Evolutionary conservation across 2,329 filamentous ascomycete species (phyloP).

Genomic region (Fusarium paranaense): DNA sequence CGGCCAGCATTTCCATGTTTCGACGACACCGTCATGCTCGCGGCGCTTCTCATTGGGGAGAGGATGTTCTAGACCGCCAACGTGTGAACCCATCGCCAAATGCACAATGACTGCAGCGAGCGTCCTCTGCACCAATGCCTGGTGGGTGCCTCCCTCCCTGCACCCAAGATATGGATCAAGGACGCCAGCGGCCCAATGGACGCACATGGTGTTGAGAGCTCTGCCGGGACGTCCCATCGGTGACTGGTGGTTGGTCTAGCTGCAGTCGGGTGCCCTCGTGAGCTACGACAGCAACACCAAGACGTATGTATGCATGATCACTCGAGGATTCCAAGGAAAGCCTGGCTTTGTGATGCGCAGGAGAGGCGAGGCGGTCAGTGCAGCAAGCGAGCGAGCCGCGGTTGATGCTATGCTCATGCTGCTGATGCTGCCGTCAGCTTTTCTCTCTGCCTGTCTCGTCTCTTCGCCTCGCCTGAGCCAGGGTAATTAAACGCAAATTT

Average conservation of each 20-base stretch:
- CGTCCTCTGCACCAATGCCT: conserved; percentile 6
- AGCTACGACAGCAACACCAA: conserved; percentile 30
- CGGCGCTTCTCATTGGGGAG: conserved; percentile 5
- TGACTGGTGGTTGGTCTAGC: conserved; percentile 28
- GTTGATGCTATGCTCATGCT: not conserved
- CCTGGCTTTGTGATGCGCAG: conserved; percentile 11
- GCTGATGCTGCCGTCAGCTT: not conserved
- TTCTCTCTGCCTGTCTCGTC: not conserved
- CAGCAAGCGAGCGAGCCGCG: conserved; percentile 29
- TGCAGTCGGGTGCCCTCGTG: conserved; percentile 38
- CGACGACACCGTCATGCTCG: conserved; percentile 12
- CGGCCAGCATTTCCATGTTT: conserved; percentile 5
- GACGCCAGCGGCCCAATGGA: conserved; percentile 27
- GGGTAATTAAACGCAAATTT: conserved; percentile 27
- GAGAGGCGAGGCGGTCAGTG: conserved; percentile 28
- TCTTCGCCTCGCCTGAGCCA: not conserved
- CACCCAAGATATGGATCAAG: conserved; percentile 27
- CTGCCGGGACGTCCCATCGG: conserved; percentile 13
- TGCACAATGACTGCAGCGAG: conserved; percentile 9
- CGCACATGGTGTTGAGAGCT: not conserved
- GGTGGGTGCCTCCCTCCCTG: conserved; percentile 26
- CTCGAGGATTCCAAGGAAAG: conserved; percentile 28
- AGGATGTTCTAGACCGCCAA: conserved; percentile 29
- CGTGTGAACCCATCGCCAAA: conserved; percentile 9
- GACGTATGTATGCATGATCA: conserved; percentile 33